phyloP scores from a whole-genome alignment of 228 moss, liverwort and hornwort species.

The Sphagnum fallax region DNA sequence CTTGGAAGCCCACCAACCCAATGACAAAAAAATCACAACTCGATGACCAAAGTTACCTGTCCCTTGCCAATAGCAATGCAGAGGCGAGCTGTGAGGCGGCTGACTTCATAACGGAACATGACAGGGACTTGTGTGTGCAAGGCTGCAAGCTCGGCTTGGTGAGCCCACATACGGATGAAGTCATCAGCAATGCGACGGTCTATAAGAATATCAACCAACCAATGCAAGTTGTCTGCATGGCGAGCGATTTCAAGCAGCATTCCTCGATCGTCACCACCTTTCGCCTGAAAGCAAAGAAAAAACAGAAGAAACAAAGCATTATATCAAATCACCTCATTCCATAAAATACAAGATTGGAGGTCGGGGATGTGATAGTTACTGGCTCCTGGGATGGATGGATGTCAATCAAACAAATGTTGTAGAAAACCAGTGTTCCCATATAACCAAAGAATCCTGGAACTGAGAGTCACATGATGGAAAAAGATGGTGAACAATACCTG shows the following conservation, averaged over 20 bases:
- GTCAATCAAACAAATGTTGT: too few species aligned
- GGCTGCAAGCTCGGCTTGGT: constrained; percentile 73
- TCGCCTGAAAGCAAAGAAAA: constrained; percentile 21
- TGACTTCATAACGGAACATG: constrained; percentile 88
- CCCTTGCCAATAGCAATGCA: constrained; percentile 88
- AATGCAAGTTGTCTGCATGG: constrained; percentile 79
- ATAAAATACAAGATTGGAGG: too few species aligned
- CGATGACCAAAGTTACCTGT: constrained; percentile 24
- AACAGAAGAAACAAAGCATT: too few species aligned
- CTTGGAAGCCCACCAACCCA: too few species aligned
- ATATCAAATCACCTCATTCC: too few species aligned
- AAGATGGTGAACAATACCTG: constrained; percentile 17
- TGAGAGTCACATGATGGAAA: too few species aligned
- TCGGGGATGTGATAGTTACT: too few species aligned
- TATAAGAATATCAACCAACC: constrained; percentile 79
- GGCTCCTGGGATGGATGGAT: too few species aligned
- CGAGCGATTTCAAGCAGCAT: constrained; percentile 61
- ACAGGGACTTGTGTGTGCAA: constrained; percentile 73
- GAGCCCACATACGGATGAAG: constrained; percentile 78
- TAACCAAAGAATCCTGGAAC: too few species aligned
- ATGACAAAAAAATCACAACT: too few species aligned
- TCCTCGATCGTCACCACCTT: constrained; percentile 54
- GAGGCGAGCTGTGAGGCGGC: constrained; percentile 77
- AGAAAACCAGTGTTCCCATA: too few species aligned
- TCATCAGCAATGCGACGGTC: constrained; percentile 72